A percentile compares a stretch with the other conserved stretches of the same genome.
These are phyloP conservation scores for Elsinoe necatrix DNA, from an alignment of 2,329 filamentous ascomycete species.

Conservation along the genomic window DNA sequence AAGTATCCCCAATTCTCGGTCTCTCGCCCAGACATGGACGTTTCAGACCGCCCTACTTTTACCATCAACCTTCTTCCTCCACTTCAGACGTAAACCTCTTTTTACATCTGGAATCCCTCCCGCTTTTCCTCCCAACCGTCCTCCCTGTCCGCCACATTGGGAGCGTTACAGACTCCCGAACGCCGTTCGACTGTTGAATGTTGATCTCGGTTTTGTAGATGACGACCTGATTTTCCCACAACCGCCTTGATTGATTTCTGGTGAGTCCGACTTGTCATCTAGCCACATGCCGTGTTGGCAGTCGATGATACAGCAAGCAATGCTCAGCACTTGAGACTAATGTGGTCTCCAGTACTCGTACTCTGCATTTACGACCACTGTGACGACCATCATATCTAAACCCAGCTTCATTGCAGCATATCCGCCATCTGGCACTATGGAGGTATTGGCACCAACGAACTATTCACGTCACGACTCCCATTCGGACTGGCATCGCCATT, in stretches of 20 bases:
- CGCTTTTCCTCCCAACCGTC: conserved; percentile 13
- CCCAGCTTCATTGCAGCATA: neutral
- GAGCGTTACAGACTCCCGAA: conserved; percentile 14
- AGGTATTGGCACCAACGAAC: conserved; percentile 14
- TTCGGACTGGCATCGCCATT: conserved; percentile 13
- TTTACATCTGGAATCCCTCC: conserved; percentile 13
- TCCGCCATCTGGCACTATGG: conserved; percentile 14
- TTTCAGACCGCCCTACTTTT: conserved; percentile 16
- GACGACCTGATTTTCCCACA: neutral
- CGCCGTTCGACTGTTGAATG: conserved; percentile 1
- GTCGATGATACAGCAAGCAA: neutral
- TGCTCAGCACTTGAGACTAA: neutral
- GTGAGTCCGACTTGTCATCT: conserved; percentile 3
- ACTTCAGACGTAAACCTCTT: neutral
- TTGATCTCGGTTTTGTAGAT: conserved; percentile 6
- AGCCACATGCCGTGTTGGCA: neutral
- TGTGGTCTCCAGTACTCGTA: conserved; percentile 2
- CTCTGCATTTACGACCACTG: neutral
- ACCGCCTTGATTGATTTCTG: conserved; percentile 7
- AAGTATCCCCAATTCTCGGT: conserved; percentile 5
- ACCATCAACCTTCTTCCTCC: conserved; percentile 7
- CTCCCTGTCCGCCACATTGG: conserved; percentile 9
- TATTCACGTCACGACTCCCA: conserved; percentile 12
- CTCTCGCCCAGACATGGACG: conserved; percentile 12
- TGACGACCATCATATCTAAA: conserved; percentile 4